Evolutionary conservation across 2,329 filamentous ascomycete species (phyloP), one percentile per base, ranked within the genome.

Genomic region (Cercospora zeae-maydis): DNA sequence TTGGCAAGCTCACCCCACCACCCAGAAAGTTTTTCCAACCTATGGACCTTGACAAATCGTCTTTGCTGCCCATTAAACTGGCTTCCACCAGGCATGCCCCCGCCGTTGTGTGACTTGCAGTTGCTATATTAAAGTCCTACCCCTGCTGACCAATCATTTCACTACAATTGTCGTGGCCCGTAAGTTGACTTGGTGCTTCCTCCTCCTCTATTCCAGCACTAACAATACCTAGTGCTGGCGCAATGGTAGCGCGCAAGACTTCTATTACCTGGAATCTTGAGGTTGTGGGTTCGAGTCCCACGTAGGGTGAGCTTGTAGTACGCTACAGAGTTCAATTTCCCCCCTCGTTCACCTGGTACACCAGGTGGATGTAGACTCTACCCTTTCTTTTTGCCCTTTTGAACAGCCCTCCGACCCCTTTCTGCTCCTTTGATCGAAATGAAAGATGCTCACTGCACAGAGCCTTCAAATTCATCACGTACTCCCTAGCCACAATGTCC

Each of bases 201-300:
- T 1, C 2, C 8, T 4, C 13, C 16, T 7, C 37, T 19, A 19
- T 9, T 42, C 37, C 37, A 2, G 37, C 37, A 1, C 34, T 37
- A 37, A 37, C 14, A 6, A 13, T 4, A 6, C 34, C 14, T 6
- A 37, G 34, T 37, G 72, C 72, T 74, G 69, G 71, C 72, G 71
- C 71, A 73, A 73, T 73, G 70, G 72, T 75, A 75, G 73, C 73
- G 73, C 73, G 73, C 71, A 65, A 74, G 73, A 75, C 73, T 75
- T 75, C 73, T 74, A 74, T 51, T 24, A 7, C 45, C 14, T n/a
- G 61, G 61, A 13, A 72, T 72, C 68, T 72, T 65, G 67, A 71
- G 70, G 71, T 66, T 73, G 69, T 64, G 69, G 64, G 70, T 69
- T 70, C 66, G 67, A 71, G 70, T 72, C 70, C 66, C 66, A 63